phyloP scores from a whole-genome alignment of 2,329 filamentous ascomycete genomes.

The Albophoma yamanashiensis region DNA sequence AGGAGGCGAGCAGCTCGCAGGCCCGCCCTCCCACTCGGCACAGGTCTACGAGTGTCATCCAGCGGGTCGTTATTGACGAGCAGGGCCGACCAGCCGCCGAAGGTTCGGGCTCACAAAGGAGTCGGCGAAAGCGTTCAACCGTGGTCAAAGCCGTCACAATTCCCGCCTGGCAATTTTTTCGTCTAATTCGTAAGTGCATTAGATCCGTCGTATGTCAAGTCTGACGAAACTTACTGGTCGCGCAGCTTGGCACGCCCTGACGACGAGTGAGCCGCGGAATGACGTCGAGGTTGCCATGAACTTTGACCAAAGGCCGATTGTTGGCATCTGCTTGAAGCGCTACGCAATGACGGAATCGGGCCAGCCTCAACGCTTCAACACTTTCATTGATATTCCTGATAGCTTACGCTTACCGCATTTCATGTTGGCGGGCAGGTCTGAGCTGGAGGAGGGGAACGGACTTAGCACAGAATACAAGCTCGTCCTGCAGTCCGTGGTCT shows the following conservation, averaged over 20 bases:
- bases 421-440: constrained; percentile 64
- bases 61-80: constrained; percentile 44
- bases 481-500: constrained; percentile 82
- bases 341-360: constrained; percentile 65
- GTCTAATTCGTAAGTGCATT: constrained; percentile 65
- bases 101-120: constrained; percentile 29
- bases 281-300: constrained; percentile 82
- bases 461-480: constrained; percentile 89
- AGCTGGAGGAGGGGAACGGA: constrained; percentile 48
- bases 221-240: not conserved
- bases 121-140: constrained; percentile 34
- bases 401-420: constrained; percentile 79
- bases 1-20: constrained; percentile 1
- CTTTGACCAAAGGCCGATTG: constrained; percentile 73
- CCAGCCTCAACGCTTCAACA: constrained; percentile 60
- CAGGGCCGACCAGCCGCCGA: constrained; percentile 32
- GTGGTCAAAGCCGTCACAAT: constrained; percentile 77
- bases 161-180: constrained; percentile 96
- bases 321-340: constrained; percentile 87
- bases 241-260: constrained; percentile 71
- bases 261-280: constrained; percentile 40
- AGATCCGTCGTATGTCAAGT: not conserved
- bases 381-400: constrained; percentile 81
- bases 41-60: constrained; percentile 50
- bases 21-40: constrained; percentile 22